phyloP scores from a whole-genome alignment of 345 rosid species.

The Sisymbrium irio region DNA sequence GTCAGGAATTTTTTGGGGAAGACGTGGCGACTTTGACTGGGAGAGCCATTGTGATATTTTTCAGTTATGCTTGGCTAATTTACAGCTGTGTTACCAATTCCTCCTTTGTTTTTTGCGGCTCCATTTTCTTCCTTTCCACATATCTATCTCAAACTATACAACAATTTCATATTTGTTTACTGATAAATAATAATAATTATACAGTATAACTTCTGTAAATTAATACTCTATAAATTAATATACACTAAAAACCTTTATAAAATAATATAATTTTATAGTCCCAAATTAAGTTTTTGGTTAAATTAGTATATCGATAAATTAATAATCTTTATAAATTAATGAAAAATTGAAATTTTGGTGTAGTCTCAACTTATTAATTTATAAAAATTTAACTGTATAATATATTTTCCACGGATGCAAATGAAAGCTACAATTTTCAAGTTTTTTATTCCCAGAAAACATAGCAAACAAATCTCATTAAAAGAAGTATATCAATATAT shows the following conservation, averaged over 20 bases:
- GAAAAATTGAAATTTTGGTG: too few species aligned
- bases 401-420: not conserved
- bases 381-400: too few species aligned
- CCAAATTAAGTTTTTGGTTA: too few species aligned
- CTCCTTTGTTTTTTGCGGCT: conserved; percentile 1
- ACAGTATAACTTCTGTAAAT: too few species aligned
- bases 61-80: conserved; percentile 25
- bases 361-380: too few species aligned
- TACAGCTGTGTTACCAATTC: conserved; percentile 25
- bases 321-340: too few species aligned
- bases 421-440: conserved; percentile 8
- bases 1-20: not conserved
- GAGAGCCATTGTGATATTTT: not conserved
- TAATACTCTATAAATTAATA: too few species aligned
- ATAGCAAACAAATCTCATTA: not conserved
- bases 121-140: not conserved
- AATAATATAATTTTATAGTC: too few species aligned
- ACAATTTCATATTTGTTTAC: not conserved
- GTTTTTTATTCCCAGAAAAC: not conserved
- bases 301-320: too few species aligned
- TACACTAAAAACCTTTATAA: too few species aligned
- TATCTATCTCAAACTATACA: not conserved
- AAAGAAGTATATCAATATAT: too few species aligned
- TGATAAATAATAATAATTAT: not conserved
- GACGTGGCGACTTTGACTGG: conserved; percentile 18